Base-by-base conservation (phyloP, 768 basidiomycete species). In the Trametes cinnabarina region DNA sequence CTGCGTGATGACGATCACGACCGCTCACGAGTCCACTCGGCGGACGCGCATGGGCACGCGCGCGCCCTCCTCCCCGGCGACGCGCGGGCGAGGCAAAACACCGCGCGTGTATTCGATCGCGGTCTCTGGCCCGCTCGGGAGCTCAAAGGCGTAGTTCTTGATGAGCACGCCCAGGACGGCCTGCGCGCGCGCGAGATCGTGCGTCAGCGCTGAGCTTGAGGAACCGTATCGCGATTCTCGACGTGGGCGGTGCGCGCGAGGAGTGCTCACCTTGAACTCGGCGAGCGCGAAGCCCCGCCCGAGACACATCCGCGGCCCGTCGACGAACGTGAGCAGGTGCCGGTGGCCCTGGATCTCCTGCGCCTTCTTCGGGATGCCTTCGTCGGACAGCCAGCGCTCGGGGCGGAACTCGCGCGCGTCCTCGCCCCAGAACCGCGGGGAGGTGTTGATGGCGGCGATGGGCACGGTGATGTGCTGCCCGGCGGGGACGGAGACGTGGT, bases 351-450 rank as follows among this genome's bases (percentile, higher is more conserved):
- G 72, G 39, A 76, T 63, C 28, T 71, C 71, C 30, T 72, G 66
- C 7, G 73, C 75, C 26, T 63, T 57, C 41, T 60, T 60, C 7
- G 66, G 62, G 4, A 72, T 65, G 3, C 73, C 73, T 7, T 39
- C 60, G 15, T 66, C 67, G 6, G 63, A 55, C 10, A 77, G 58
- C 79, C 80, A 82, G 3, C 79, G 72, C 41, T 74, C 72, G 1
- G 79, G 80, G 5, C 69, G 68, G 63, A 81, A 81, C 39, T 72
- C 68, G 25, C 66, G 72, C n/a, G 79, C 76, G 39, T 78, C 74
- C 1, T 68, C 48, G 5, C 83, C 82, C 76, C 80, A 83, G 22
- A 79, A 58, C 3, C 58, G 66, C 22, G 68, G 63, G 3, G 76
- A 74, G 12, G 68, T 62, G 62, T 83, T 81, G 28, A 83, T 70